Base-by-base conservation (phyloP, 306 rosid species). In the Amphicarpaea edgeworthii region DNA sequence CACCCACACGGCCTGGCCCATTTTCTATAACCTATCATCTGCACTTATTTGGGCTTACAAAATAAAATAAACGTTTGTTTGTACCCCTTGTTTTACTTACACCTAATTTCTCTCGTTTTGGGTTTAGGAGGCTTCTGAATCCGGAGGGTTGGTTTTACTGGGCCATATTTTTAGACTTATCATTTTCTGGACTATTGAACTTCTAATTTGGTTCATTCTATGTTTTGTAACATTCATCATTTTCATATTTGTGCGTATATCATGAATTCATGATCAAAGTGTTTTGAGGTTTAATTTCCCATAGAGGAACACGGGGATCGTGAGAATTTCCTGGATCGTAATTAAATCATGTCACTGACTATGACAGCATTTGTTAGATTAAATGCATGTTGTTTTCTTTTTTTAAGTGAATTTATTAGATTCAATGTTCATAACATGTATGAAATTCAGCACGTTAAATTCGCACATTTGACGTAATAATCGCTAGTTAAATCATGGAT, bases 351-450 rank as follows among this genome's bases (percentile, higher is more conserved):
- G 12, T 32, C 7, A 16, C 12, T 34, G 46, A 64, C 47, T 54
- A 38, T 66, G 68, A 72, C 46, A n/a, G n/a, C n/a, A 49, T 47
- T 19, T 46, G 65, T 40, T 17, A 77, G 61, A 47, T 82, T 77
- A 76, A 72, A 32, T 63, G 83, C 34, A 70, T 28, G 7, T 41
- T 65, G 10, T 28, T 6, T 47, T 16, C 9, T 17, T 30, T 32
- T 32, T 19, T 17, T 17, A 0, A 1, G 12, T 32, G 19, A 8
- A 67, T 47, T 26, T 46, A 50, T 57, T 38, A 64, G 72, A 47
- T 77, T 82, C 82, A 77, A 50, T 72, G 85, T 65, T 63, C 20
- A 3, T 16, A 40, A 59, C 41, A 54, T 42, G 8, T 30, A n/a
- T 8, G 55, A 49, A 74, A 11, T 34, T 58, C 41, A 3, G 15